Base-by-base conservation (phyloP, 768 basidiomycete species). In the Leccinum broughii region DNA sequence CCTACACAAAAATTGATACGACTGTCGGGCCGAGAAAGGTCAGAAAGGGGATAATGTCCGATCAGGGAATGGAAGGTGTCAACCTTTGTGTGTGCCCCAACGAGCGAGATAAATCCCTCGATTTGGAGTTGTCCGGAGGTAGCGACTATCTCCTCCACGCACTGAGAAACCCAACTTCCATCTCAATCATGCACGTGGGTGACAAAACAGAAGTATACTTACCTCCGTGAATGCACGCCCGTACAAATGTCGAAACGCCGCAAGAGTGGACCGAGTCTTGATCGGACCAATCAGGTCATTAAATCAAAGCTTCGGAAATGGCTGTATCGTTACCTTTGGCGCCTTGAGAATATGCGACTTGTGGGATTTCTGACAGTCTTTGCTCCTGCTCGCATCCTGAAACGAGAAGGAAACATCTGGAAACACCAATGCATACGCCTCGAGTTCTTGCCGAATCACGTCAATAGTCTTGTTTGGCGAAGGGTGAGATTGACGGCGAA, bases 1-100 rank as follows among this genome's bases (percentile, higher is more conserved):
- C 86, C 66, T 70, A 95, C 95, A 97, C 48, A 98, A 73, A 76
- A 88, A 92, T 73, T 98, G 95, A 72, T 89, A 84, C n/a, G 83
- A 76, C 92, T 96, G 69, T 60, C 61, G 58, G 34, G 61, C 62
- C 65, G 62, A 72, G 62, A 48, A 60, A 41, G 63, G 48, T 66
- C 54, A 69, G 59, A 74, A 63, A 64, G 53, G 64, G 56, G 51
- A 46, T 51, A 30, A 56, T 51, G 17, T 66, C 57, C 55, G 53
- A 60, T 64, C 54, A 54, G 10, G 41, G 51, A 67, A 64, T 58
- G 61, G 64, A 60, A 65, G 56, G n/a, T 6, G 3, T 28, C 57
- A 61, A 87, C 94, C 78, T 89, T 93, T 22, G 91, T 87, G 62
- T 79, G 75, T 24, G 88, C 83, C 8, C 92, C 92, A 17, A 84